Evolutionary conservation across 805 yeast species (phyloP), one percentile per base, ranked within the genome.

Genomic region (Lipomyces spencermartinsiae): DNA sequence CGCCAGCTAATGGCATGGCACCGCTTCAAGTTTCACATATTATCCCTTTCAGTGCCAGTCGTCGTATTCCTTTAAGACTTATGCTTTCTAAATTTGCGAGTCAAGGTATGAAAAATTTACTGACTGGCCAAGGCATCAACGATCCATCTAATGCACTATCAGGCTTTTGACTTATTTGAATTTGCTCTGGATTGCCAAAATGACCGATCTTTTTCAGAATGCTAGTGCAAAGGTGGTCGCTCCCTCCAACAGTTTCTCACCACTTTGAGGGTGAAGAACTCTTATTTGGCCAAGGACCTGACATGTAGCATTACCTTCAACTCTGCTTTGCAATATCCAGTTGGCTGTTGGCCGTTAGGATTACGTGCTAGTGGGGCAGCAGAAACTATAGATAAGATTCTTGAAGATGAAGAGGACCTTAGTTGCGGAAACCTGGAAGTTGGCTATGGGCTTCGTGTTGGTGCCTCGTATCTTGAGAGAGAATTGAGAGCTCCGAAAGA

Each of bases 311-410:
- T 19, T 49, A n/a, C 54, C 54, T 49, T 49, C 54, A 1, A 8
- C 54, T 49, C 54, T 49, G 7, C n/a, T n/a, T n/a, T n/a, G n/a
- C n/a, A n/a, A n/a, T n/a, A n/a, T n/a, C n/a, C n/a, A n/a, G n/a
- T n/a, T n/a, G n/a, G n/a, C n/a, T n/a, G n/a, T n/a, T n/a, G n/a
- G n/a, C n/a, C n/a, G n/a, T n/a, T n/a, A n/a, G n/a, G n/a, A 1
- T 49, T 49, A 49, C 54, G 25, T 49, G 54, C 54, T 2, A 49
- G 54, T 2, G 54, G 54, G 4, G 54, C 54, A 1, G 54, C 54
- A 10, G 54, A 49, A 49, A 2, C 54, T 49, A 49, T 49, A 49
- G 54, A 49, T 49, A 49, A 49, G 54, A 49, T 49, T 49, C 54
- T 49, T 49, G 25, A 19, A 2, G 54, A 49, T 49, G 54, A 49